phyloP scores from a whole-genome alignment of 257 asterid species.

The Solanum sitiens region DNA sequence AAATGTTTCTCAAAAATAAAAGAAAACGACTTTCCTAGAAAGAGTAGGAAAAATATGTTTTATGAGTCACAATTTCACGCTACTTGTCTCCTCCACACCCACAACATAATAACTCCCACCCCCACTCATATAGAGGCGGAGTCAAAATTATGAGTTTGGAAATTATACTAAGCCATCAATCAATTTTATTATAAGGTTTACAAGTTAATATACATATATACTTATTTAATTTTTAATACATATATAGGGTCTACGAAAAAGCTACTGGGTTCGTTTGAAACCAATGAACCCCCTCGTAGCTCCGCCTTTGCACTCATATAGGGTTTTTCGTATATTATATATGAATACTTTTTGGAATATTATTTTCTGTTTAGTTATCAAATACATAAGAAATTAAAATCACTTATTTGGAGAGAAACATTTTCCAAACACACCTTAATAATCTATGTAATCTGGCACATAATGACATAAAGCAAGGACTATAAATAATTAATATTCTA shows the following conservation, averaged over 20 bases:
- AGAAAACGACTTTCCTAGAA: background rate
- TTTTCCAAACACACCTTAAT: background rate
- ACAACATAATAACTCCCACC: background rate
- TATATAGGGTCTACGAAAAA: accelerated
- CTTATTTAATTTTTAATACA: too few relatives aligned
- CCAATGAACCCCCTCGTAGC: too few relatives aligned
- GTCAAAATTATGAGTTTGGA: background rate
- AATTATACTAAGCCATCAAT: too few relatives aligned
- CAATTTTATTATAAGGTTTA: too few relatives aligned
- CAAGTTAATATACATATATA: too few relatives aligned
- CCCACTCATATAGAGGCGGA: background rate
- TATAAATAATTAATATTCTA: background rate
- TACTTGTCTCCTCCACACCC: background rate
- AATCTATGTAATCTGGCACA: background rate
- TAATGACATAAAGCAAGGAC: background rate
- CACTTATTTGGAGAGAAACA: background rate
- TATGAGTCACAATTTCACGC: background rate
- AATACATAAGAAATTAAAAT: background rate
- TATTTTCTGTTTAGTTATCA: background rate
- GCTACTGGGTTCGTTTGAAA: too few relatives aligned
- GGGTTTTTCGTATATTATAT: background rate
- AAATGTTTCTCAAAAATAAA: background rate
- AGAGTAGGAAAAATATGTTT: background rate
- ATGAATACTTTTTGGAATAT: background rate
- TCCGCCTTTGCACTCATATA: background rate